Base-by-base conservation (phyloP, 768 basidiomycete species). In the Nidula microcarpa region DNA sequence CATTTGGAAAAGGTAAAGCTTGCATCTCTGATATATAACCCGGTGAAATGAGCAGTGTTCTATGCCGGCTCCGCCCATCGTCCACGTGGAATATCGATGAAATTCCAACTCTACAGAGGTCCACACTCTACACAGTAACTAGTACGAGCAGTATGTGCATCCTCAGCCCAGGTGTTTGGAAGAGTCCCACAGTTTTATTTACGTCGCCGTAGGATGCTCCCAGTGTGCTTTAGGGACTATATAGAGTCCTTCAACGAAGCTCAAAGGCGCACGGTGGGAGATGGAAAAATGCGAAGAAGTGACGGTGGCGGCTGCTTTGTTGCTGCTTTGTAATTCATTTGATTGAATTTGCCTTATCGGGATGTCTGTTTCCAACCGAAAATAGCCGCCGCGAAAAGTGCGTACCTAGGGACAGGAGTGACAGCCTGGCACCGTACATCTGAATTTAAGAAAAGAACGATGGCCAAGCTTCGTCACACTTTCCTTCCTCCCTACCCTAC, bases 141-240 rank as follows among this genome's bases (percentile, higher is more conserved):
- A 23, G 23, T 23, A 23, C 23, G 3, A 23, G 23, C 3, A 23
- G 23, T 23, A 23, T 23, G 23, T 2, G 23, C 3, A 23, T 23
- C 23, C 23, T 23, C 23, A 23, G 23, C 23, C 23, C 23, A 23
- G 23, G 23, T 23, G 23, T 23, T 3, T 23, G 23, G 23, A 23
- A 23, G 23, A 23, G 23, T 23, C 23, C 23, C 23, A 23, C 23
- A 23, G 23, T 3, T 23, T 23, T 23, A 23, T 23, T 23, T 23
- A 23, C 23, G 23, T 23, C 1, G 23, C 23, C 23, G 23, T 23
- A 23, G 23, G 23, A 23, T 23, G 23, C 23, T 23, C 23, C 23
- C 23, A 23, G 23, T 23, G 23, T 23, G 23, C 23, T 23, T 62
- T 64, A 3, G 32, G 37, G 37, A 4, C 37, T 41, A 11, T 41